Evolutionary conservation across 495 filamentous ascomycete genomes (phyloP), one percentile per base, ranked within the genome.

Genomic region (Penicillium longicatenatum): DNA sequence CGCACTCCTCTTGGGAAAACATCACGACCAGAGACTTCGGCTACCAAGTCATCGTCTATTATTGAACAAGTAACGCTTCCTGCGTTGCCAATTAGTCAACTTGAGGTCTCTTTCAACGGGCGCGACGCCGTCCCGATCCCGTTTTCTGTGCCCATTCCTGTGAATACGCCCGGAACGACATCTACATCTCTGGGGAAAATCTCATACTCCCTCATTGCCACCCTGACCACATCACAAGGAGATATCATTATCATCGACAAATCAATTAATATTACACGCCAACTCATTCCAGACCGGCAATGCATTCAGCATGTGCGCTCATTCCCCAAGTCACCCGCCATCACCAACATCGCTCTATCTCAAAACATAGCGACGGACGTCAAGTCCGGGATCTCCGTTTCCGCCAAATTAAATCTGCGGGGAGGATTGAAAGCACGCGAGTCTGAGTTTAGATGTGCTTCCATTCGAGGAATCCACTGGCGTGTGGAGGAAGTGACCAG

Each of bases 401-500:
- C 22, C 24, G 45, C 45, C 22, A 48, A 48, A 17, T 29, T 48
- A 4, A 30, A 22, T 30, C 24, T 48, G 6, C 45, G 45, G 21
- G 7, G 24, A 30, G 45, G 10, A 48, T n/a, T 29, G 14, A 48
- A 3, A 29, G 21, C 22, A n/a, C 22, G 45, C 14, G 22, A 48
- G 14, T 48, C 45, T 9, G 45, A 48, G 17, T 48, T 48, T 22
- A 48, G 16, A 26, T 48, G 45, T 30, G 11, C 45, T 48, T 17
- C 45, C 14, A n/a, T 48, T 29, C 45, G 45, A 16, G 16, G 21
- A n/a, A 48, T 48, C 22, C 45, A 48, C 24, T 48, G 45, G 45
- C 45, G 45, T 30, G 45, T 48, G 22, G 45, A 48, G 29, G 45
- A 48, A 30, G 45, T 48, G 11, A 48, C 45, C 16, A 30, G 45